phyloP scores from a whole-genome alignment of 169 alveolate species.

The Plasmodium billcollinsi region DNA sequence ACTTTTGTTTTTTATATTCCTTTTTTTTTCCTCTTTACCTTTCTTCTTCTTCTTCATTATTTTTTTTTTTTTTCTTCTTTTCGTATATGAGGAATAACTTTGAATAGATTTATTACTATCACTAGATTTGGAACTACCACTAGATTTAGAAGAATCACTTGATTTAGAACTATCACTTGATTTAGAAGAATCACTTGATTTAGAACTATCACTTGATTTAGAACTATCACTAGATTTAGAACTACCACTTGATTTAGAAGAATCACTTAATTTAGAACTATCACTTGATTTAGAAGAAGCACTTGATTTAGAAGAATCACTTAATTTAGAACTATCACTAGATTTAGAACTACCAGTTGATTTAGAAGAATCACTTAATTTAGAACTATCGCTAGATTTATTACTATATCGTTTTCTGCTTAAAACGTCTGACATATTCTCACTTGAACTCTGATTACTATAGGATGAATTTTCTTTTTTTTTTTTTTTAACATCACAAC shows the following conservation, averaged over 20 bases:
- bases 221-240: not conserved
- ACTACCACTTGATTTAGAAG: not conserved
- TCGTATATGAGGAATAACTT: not conserved
- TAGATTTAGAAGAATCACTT: not conserved
- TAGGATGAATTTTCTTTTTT: constrained; percentile 1
- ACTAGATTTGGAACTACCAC: constrained; percentile 13
- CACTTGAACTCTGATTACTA: too few species aligned
- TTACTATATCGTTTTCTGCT: too few species aligned
- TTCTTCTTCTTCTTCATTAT: not conserved
- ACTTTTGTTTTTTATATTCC: not conserved
- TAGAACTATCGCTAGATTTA: too few species aligned
- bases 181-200: not conserved
- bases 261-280: not conserved
- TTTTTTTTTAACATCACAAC: not conserved
- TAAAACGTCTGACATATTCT: too few species aligned
- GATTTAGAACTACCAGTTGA: not conserved
- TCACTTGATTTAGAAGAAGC: not conserved
- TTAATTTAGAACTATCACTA: not conserved
- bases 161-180: not conserved
- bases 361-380: too few species aligned
- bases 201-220: constrained; percentile 4
- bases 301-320: too few species aligned
- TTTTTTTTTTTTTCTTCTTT: constrained; percentile 1
- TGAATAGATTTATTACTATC: constrained; percentile 3
- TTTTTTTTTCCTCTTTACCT: not conserved